Conservation (phyloP, 139 green algal species). For the Micromonas commoda region DNA sequence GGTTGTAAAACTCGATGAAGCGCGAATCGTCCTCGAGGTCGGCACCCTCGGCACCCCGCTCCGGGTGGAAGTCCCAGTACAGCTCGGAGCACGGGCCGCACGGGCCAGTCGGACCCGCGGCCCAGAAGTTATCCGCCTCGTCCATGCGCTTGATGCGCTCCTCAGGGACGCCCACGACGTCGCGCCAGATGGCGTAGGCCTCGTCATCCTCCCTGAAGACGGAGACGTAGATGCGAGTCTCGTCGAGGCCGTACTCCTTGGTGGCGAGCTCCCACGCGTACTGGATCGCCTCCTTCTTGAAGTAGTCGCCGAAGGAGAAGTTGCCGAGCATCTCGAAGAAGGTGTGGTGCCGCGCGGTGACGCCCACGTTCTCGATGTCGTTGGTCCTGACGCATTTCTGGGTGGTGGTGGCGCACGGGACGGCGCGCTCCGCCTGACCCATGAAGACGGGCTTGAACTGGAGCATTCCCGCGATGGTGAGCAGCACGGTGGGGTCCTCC, state of each 20-base stretch:
- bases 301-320: conserved; percentile 94
- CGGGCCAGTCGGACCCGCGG: conserved; percentile 69
- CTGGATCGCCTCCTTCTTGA: conserved; percentile 77
- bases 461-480: conserved; percentile 79
- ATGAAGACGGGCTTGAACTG: conserved; percentile 96
- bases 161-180: conserved; percentile 58
- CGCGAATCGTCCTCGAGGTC: conserved; percentile 43
- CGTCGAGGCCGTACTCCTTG: conserved; percentile 53
- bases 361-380: conserved; percentile 93
- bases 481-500: conserved; percentile 53
- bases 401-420: conserved; percentile 69
- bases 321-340: conserved; percentile 97
- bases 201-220: conserved; percentile 88
- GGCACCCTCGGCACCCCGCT: conserved; percentile 48
- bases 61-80: conserved; percentile 91
- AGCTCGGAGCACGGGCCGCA: conserved; percentile 94
- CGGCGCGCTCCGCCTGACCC: conserved; percentile 52
- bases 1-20: conserved; percentile 66
- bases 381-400: conserved; percentile 95
- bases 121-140: conserved; percentile 92
- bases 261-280: conserved; percentile 88
- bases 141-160: conserved; percentile 74
- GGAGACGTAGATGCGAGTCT: conserved; percentile 72
- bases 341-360: conserved; percentile 88
- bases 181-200: conserved; percentile 71